Base-by-base conservation (phyloP, 257 asterid species). In the Solanum okadae region DNA sequence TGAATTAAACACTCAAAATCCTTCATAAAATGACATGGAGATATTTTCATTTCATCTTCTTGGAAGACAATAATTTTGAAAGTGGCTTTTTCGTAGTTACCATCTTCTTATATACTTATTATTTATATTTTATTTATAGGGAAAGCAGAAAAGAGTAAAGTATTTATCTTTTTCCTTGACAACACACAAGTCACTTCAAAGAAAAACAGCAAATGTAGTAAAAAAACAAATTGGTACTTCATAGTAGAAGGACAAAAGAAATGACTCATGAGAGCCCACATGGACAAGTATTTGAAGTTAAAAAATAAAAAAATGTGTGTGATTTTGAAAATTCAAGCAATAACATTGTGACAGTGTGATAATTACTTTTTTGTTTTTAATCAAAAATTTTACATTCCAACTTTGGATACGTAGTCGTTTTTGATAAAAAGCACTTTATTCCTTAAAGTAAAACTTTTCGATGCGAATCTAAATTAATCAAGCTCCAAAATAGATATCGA, bases 371-470 rank as follows among this genome's bases (percentile, higher is more conserved):
- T 31, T 16, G 2, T 8, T 71, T 1, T 8, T 33, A 33, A 16
- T 31, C 1, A 31, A 1, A 16, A 8, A 0, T 33, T 2, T 8
- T 16, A 4, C 5, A 8, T 31, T 71, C 0, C 2, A 71, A 10
- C 2, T 0, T 7, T 16, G 23, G 3, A 18, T 4, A 71, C 16
- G 3, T 1, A 71, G 14, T 33, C 14, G 0, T 2, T 22, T 71
- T 16, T 16, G 1, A 0, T 71, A 8, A 35, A 16, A 11, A 16
- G 0, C 0, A 0, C 2, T 71, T 71, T 4, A 71, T 12, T 33
- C 4, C 0, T 6, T 0, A 33, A 15, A 71, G 5, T 71, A 20
- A 0, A 18, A 16, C 0, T 71, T 33, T 8, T 0, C 2, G 1
- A 31, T 2, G 4, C 0, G 6, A 71, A 29, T 14, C 0, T 70